These are phyloP conservation scores for Cladosporium austrohemisphaericum DNA, from an alignment of 2,329 filamentous ascomycete genomes.

Conservation along the genomic window DNA sequence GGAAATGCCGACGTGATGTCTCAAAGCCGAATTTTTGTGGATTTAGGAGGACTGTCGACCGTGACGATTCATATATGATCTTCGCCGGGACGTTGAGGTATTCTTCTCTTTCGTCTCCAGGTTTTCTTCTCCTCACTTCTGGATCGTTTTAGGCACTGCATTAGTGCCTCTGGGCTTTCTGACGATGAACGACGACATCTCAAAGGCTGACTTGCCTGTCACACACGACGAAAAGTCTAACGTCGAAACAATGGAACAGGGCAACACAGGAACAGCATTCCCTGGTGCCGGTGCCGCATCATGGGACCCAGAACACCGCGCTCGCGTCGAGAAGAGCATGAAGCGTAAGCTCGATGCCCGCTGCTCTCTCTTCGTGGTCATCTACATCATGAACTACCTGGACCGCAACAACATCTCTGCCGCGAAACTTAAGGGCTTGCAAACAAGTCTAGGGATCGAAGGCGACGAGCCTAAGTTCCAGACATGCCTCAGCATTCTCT, in stretches of 20 bases:
- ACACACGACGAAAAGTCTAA: constrained; percentile 10
- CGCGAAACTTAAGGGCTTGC: constrained; percentile 19
- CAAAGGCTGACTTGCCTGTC: constrained; percentile 3
- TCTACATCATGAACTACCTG: constrained; percentile 17
- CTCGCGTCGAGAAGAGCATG: constrained; percentile 14
- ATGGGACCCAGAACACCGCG: constrained; percentile 10
- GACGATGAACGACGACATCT: constrained; percentile 10
- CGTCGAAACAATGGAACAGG: constrained; percentile 13
- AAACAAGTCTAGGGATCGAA: constrained; percentile 1
- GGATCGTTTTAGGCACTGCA: constrained; percentile 5
- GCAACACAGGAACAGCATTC: neutral
- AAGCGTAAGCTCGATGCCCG: constrained; percentile 3
- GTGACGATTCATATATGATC: too few species aligned
- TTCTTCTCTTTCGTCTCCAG: neutral
- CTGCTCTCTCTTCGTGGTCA: neutral
- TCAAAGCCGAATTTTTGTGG: neutral
- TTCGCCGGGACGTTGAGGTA: neutral
- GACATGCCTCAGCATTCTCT: constrained; percentile 44
- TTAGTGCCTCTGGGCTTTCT: constrained; percentile 2
- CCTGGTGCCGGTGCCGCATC: constrained; percentile 9
- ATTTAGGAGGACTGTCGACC: too few species aligned
- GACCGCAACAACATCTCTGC: constrained; percentile 20
- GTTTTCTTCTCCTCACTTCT: neutral
- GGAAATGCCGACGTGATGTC: constrained; percentile 7
- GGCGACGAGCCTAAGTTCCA: constrained; percentile 34